These are phyloP conservation scores for Amoebophrya sp. DNA, from an alignment of 169 alveolate species.

Conservation along the genomic window DNA sequence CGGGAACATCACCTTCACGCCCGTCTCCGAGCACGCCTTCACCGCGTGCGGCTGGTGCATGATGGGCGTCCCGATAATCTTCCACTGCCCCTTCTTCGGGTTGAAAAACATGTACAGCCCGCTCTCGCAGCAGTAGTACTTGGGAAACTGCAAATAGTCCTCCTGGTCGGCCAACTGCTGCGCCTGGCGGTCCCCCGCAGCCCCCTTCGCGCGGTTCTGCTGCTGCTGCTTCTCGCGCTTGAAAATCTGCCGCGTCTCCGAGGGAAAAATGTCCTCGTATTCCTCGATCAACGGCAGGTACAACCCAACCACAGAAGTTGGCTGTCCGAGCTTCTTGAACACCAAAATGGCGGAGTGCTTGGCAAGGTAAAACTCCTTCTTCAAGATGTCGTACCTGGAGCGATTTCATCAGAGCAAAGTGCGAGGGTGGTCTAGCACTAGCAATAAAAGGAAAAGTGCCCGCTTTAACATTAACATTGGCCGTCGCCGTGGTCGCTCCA, in stretches of 20 bases:
- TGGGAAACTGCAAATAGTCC: not conserved
- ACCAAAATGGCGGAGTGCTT: not conserved
- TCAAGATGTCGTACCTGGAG: not conserved
- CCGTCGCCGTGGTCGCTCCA: too few relatives aligned
- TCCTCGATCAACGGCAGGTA: not conserved
- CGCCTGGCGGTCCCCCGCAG: too few relatives aligned
- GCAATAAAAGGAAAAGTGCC: too few relatives aligned
- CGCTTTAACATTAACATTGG: too few relatives aligned
- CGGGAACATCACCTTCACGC: not conserved
- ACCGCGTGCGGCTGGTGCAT: not conserved
- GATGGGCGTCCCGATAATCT: not conserved
- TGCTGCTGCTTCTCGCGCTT: not conserved
- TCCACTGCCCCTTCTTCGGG: conserved; percentile 5
- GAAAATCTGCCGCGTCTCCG: not conserved
- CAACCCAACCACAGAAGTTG: not conserved
- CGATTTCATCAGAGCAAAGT: too few relatives aligned
- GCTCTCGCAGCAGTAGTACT: not conserved
- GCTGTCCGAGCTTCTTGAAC: not conserved
- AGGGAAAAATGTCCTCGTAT: not conserved
- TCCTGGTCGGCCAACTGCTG: not conserved
- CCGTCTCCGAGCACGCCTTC: not conserved
- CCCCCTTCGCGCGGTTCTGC: not conserved
- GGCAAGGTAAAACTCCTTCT: not conserved
- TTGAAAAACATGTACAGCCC: not conserved
- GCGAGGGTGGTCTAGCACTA: too few relatives aligned